Percentiles rank a stretch among this genome's conserved stretches.
Evolutionary conservation across 208 protist genomes (phyloP).

Genomic region (Naegleria lovaniensis): DNA sequence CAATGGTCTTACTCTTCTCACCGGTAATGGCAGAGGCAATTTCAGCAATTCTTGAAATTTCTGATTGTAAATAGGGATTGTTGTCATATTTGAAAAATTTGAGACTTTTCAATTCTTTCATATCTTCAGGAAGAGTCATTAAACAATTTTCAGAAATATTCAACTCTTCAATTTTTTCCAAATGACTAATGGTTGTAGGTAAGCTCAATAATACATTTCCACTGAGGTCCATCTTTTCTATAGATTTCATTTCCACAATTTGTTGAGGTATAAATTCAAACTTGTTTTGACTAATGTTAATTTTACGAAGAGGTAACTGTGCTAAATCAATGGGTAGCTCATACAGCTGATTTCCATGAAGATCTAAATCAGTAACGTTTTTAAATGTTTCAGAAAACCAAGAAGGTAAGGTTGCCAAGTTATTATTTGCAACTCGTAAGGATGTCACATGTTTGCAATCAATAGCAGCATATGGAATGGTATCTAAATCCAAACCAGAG

Average conservation of each 20-base stretch:
- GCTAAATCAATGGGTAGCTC: background rate
- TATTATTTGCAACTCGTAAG: background rate
- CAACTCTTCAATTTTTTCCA: background rate
- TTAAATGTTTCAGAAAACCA: background rate
- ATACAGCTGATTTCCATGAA: background rate
- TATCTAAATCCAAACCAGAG: background rate
- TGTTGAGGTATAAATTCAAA: background rate
- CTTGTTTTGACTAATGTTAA: background rate
- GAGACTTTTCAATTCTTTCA: background rate
- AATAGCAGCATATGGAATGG: background rate
- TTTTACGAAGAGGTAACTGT: background rate
- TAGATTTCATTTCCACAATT: background rate
- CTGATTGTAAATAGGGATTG: background rate
- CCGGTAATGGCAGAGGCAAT: background rate
- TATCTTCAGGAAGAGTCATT: background rate
- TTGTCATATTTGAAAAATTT: background rate
- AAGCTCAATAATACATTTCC: background rate
- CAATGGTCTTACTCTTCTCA: background rate
- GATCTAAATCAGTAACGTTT: background rate
- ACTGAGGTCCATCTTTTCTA: background rate
- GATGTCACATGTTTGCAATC: background rate
- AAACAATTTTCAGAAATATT: constrained; percentile 8
- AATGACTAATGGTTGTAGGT: background rate
- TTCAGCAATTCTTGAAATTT: constrained; percentile 12
- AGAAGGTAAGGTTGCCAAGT: background rate